A percentile compares a stretch with the other conserved stretches of the same genome.
These are phyloP conservation scores for Pilatotrama ljubarskyi DNA, from an alignment of 768 basidiomycete species.

Conservation along the genomic window DNA sequence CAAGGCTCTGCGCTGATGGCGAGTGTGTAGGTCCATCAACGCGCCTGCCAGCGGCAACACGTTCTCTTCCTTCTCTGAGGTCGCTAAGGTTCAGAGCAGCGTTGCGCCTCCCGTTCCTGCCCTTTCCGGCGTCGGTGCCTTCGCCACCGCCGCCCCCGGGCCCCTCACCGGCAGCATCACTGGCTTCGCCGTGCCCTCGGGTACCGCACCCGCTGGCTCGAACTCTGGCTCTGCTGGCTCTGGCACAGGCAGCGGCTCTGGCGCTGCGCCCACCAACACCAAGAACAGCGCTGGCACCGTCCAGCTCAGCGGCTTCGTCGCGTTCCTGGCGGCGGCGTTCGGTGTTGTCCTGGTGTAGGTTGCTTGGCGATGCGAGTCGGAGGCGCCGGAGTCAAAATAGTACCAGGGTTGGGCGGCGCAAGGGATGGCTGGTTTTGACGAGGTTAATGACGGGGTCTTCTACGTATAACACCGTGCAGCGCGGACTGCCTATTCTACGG, in stretches of 20 bases:
- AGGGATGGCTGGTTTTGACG: neutral
- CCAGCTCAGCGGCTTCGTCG: conserved; percentile 16
- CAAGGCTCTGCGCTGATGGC: neutral
- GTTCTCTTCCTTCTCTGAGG: conserved; percentile 37
- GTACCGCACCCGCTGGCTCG: conserved; percentile 12
- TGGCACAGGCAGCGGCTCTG: neutral
- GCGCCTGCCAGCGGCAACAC: conserved; percentile 47
- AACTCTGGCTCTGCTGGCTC: conserved; percentile 7
- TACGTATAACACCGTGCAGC: conserved; percentile 9
- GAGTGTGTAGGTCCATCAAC: conserved; percentile 46
- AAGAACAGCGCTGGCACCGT: conserved; percentile 6
- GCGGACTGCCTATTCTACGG: conserved; percentile 8
- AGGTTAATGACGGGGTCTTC: conserved; percentile 1
- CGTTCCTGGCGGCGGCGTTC: conserved; percentile 23
- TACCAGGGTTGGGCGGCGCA: neutral
- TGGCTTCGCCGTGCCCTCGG: conserved; percentile 30
- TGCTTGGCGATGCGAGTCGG: no score
- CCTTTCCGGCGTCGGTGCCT: conserved; percentile 49
- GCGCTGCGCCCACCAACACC: conserved; percentile 10
- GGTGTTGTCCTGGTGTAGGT: conserved; percentile 22
- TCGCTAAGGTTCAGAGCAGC: conserved; percentile 34
- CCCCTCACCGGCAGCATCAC: conserved; percentile 39
- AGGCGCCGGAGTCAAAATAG: neutral
- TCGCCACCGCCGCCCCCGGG: conserved; percentile 45
- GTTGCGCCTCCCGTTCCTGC: conserved; percentile 39